Evolutionary conservation across 148 eudicot species (phyloP), one percentile per base, ranked within the genome.

Genomic region (Rhododendron molle): DNA sequence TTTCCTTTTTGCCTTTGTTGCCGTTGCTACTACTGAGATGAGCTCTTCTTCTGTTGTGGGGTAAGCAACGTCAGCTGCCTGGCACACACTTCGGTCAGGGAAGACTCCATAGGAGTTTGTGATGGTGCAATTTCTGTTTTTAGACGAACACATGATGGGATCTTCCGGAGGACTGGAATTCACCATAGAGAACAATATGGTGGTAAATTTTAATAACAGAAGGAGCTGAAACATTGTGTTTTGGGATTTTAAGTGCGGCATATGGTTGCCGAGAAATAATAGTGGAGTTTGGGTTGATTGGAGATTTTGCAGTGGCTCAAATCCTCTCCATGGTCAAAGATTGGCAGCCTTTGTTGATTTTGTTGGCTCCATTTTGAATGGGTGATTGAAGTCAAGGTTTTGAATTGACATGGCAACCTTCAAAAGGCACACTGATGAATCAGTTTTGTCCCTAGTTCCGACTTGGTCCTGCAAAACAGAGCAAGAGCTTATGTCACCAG

Each of bases 71-170:
- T 86, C 84, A 7, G 94, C 93, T 28, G 89, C 93, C 7, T 87
- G 88, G 47, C 98, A 94, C 5, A 67, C 88, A 86, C 85, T 85
- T 50, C 96, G 79, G 82, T 94, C 96, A 3, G 96, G 94, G 85
- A 94, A 94, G 2, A 90, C 76, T 3, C 94, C 98, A 40, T 91
- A 92, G 0, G 96, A 84, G 89, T 94, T 94, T 58, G 96, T 91
- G 82, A 94, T 85, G 82, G 91, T 92, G 90, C 98, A 94, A 9
- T 90, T 76, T 5, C 85, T 38, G 76, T 40, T 84, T 0, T 16
- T 30, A 10, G 65, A 30, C 0, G 54, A 83, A 81, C 98, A 94
- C 11, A 60, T 87, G 69, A 94, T 91, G 16, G 98, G 98, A 74
- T 95, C 89, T 49, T 89, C 91, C 1, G 96, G 96, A 36, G 98